phyloP scores from a whole-genome alignment of 345 rosid genomes.

The Acer negundo region DNA sequence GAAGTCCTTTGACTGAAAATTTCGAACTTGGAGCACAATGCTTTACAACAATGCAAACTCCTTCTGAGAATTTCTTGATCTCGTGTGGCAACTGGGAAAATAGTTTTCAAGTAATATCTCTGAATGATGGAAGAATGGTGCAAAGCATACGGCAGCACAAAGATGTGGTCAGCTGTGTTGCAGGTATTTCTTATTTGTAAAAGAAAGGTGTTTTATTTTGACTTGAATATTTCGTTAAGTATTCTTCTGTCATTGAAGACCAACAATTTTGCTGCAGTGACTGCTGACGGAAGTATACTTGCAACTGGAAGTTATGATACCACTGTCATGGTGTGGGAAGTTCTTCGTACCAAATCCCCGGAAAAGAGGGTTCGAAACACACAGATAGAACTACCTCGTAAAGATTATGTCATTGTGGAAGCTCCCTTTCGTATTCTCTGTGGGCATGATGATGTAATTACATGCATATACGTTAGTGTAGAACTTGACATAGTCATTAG shows the following conservation, averaged over 20 bases:
- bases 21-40: slow-evolving; percentile 82
- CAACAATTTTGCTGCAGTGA: slow-evolving; percentile 55
- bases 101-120: slow-evolving; percentile 86
- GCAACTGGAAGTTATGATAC: slow-evolving; percentile 98
- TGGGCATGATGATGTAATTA: slow-evolving; percentile 93
- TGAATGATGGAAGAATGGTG: slow-evolving; percentile 88
- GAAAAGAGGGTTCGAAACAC: slow-evolving; percentile 67
- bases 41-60: slow-evolving; percentile 75
- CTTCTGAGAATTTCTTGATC: slow-evolving; percentile 74
- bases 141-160: slow-evolving; percentile 95
- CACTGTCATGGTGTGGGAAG: slow-evolving; percentile 96
- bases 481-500: slow-evolving; percentile 96
- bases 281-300: slow-evolving; percentile 80
- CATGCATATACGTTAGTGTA: slow-evolving; percentile 77
- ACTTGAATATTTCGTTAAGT: slow-evolving; percentile 9
- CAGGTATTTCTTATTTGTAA: slow-evolving; percentile 55
- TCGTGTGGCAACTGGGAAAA: slow-evolving; percentile 99
- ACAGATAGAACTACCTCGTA: slow-evolving; percentile 58
- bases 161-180: slow-evolving; percentile 97
- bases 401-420: slow-evolving; percentile 70
- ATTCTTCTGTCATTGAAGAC: slow-evolving; percentile 16
- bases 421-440: slow-evolving; percentile 94
- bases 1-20: slow-evolving; percentile 80
- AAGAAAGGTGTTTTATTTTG: background rate
- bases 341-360: slow-evolving; percentile 50